Evolutionary conservation across 1,284 basidiomycete species (phyloP).

Genomic region (Schizophyllum amplum): DNA sequence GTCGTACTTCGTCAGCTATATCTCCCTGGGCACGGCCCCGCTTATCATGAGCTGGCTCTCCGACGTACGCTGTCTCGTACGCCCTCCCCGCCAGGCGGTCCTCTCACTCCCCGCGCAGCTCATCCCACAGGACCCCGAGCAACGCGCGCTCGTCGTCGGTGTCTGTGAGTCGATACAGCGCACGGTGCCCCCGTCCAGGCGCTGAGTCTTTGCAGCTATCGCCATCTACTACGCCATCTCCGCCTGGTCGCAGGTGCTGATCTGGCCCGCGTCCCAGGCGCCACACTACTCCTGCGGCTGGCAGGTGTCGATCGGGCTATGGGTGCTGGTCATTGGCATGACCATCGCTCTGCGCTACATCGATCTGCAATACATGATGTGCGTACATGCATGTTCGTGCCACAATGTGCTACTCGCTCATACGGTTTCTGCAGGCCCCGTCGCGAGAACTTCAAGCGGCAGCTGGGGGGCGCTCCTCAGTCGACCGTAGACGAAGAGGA

Average conservation of each 20-base stretch:
- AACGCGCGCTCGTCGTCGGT: slow-evolving; percentile 12
- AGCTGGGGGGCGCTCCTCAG: too few species aligned
- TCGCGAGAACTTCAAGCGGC: too few species aligned
- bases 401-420: background rate
- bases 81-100: background rate
- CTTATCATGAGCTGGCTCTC: slow-evolving; percentile 13
- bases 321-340: slow-evolving; percentile 10
- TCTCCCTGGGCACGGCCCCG: slow-evolving; percentile 11
- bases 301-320: slow-evolving; percentile 9
- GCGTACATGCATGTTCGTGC: too few species aligned
- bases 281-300: slow-evolving; percentile 10
- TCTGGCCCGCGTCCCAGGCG: slow-evolving; percentile 10
- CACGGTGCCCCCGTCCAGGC: too few species aligned
- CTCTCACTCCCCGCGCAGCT: background rate
- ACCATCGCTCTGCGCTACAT: slow-evolving; percentile 6
- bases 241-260: slow-evolving; percentile 10
- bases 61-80: background rate
- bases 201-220: slow-evolving; percentile 5
- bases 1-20: slow-evolving; percentile 13
- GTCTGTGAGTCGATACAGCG: background rate
- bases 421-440: background rate
- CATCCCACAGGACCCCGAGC: slow-evolving; percentile 13
- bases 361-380: slow-evolving; percentile 7
- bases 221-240: slow-evolving; percentile 12
- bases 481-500: too few species aligned